Conservation (phyloP, 208 protist species). For the Kentomonas sorsogonicus region DNA sequence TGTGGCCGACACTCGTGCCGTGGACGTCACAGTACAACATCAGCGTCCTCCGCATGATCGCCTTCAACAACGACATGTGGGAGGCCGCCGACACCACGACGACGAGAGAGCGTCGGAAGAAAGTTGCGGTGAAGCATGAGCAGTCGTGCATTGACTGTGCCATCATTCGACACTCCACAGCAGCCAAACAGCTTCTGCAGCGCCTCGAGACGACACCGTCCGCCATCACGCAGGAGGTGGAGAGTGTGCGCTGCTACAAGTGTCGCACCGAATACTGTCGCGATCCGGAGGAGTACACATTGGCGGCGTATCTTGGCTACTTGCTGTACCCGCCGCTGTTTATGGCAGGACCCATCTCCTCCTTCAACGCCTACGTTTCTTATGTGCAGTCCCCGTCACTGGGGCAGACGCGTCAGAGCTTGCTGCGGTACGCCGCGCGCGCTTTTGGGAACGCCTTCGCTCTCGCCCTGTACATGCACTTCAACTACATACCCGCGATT, state of each 20-base stretch:
- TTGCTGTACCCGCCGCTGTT: constrained; percentile 84
- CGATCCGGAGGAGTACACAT: constrained; percentile 37
- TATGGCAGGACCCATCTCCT: constrained; percentile 77
- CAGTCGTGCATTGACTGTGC: constrained; percentile 38
- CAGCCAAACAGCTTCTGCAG: not conserved
- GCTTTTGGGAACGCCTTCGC: constrained; percentile 21
- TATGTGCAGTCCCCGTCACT: constrained; percentile 41
- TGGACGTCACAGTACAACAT: constrained; percentile 82
- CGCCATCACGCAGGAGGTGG: constrained; percentile 7
- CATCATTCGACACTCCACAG: constrained; percentile 19
- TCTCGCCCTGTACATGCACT: constrained; percentile 43
- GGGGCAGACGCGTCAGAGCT: constrained; percentile 9
- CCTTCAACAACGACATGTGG: constrained; percentile 54
- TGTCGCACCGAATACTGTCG: constrained; percentile 37
- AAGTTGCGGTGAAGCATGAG: constrained; percentile 22
- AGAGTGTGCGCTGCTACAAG: constrained; percentile 40
- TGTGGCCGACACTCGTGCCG: constrained; percentile 18
- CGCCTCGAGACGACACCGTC: not conserved
- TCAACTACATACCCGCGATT: constrained; percentile 44
- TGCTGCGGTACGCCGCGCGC: constrained; percentile 33
- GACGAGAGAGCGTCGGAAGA: constrained; percentile 12
- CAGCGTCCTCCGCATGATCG: constrained; percentile 68
- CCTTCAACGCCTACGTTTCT: constrained; percentile 86
- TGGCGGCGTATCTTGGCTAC: constrained; percentile 70
- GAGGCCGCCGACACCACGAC: constrained; percentile 19